Evolutionary conservation across 106 monocot species (phyloP).

Genomic region (Dendrobium huoshanense): DNA sequence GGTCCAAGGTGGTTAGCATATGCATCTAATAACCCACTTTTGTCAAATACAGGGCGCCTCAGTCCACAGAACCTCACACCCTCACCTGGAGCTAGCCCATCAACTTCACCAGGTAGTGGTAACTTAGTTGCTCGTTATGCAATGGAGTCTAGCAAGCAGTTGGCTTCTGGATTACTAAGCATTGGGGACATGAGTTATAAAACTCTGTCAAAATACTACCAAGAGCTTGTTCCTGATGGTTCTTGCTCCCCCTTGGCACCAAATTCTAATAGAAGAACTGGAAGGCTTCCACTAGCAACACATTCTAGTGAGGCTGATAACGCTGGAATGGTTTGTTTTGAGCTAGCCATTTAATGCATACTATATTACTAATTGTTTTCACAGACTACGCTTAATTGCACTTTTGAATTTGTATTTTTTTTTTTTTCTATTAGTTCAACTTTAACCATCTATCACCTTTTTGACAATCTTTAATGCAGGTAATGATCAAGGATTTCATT

Average conservation of each 20-base stretch:
- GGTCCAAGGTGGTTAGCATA: conserved; percentile 95
- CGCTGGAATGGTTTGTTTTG: conserved; percentile 76
- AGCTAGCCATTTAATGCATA: neutral
- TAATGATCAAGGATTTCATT: conserved; percentile 82
- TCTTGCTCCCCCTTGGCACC: conserved; percentile 58
- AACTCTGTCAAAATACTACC: conserved; percentile 82
- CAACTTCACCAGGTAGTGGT: conserved; percentile 84
- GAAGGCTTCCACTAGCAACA: conserved; percentile 31
- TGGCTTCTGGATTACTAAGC: conserved; percentile 89
- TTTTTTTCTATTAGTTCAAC: neutral
- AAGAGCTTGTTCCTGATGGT: conserved; percentile 82
- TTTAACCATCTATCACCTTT: neutral
- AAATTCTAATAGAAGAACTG: conserved; percentile 53
- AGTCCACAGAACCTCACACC: conserved; percentile 89
- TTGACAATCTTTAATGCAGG: conserved; percentile 34
- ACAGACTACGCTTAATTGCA: neutral
- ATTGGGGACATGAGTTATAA: conserved; percentile 93
- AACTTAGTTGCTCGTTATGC: conserved; percentile 96
- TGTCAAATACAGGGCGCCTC: conserved; percentile 70
- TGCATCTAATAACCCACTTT: conserved; percentile 81
- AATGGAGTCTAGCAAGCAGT: conserved; percentile 93
- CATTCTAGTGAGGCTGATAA: conserved; percentile 81
- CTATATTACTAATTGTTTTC: neutral
- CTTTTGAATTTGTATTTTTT: neutral
- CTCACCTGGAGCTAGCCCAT: conserved; percentile 91